phyloP scores from a whole-genome alignment of 2,329 filamentous ascomycete species.

The Ophiosphaerella korrae region DNA sequence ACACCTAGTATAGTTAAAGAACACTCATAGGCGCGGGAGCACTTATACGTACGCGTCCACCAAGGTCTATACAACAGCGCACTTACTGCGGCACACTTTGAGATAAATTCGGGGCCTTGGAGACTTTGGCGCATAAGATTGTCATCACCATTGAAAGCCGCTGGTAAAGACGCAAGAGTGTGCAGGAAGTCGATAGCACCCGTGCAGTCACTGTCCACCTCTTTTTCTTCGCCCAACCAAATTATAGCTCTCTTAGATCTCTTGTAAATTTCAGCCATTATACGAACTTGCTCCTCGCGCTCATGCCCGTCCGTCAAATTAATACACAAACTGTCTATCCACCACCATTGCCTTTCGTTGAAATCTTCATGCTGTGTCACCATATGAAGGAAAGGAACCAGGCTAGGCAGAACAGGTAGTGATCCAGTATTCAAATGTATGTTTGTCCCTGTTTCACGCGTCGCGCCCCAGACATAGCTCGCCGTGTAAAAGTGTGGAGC shows the following conservation, averaged over 20 bases:
- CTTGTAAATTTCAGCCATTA: constrained; percentile 41
- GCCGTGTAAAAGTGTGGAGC: constrained; percentile 36
- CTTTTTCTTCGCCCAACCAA: constrained; percentile 32
- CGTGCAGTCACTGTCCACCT: constrained; percentile 26
- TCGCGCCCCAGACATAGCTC: constrained; percentile 37
- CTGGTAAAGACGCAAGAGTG: constrained; percentile 24
- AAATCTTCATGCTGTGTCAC: constrained; percentile 28
- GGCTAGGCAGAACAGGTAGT: constrained; percentile 25
- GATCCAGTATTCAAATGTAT: constrained; percentile 17
- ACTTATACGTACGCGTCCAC: constrained; percentile 24
- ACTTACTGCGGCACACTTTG: constrained; percentile 28
- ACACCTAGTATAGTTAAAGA: constrained; percentile 1
- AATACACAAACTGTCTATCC: constrained; percentile 41
- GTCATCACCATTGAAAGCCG: constrained; percentile 22
- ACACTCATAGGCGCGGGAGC: too few relatives aligned
- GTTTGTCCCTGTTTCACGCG: constrained; percentile 11
- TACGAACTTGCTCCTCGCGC: constrained; percentile 34
- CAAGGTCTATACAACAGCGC: constrained; percentile 31
- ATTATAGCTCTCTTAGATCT: constrained; percentile 25
- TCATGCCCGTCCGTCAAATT: constrained; percentile 32
- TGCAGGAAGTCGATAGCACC: constrained; percentile 33
- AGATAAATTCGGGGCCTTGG: constrained; percentile 17
- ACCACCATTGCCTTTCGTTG: constrained; percentile 32
- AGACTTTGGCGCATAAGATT: constrained; percentile 22
- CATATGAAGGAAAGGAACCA: constrained; percentile 31